Conservation (phyloP, 2,329 filamentous ascomycete species). For the Chalaropsis ovoidea region DNA sequence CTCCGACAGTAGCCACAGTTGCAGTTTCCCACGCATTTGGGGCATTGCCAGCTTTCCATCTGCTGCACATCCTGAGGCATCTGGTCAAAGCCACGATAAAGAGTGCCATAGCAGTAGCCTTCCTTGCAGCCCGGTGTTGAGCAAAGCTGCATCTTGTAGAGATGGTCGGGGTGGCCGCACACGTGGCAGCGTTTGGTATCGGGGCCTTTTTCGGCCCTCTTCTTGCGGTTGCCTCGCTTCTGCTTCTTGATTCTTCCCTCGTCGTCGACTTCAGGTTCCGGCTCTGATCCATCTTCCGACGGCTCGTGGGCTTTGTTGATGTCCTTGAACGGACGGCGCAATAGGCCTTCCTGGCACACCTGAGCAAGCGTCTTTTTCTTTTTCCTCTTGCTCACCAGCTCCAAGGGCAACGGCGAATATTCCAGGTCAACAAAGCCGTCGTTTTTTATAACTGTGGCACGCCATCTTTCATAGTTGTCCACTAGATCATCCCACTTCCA, state of each 20-base stretch:
- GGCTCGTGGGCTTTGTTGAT: slow-evolving; percentile 50
- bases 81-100: slow-evolving; percentile 85
- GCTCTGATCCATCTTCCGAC: slow-evolving; percentile 30
- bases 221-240: background rate
- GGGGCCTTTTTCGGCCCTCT: slow-evolving; percentile 23
- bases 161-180: slow-evolving; percentile 67
- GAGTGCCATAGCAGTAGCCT: slow-evolving; percentile 82
- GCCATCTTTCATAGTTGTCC: slow-evolving; percentile 72
- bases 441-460: slow-evolving; percentile 63
- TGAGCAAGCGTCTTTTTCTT: slow-evolving; percentile 76
- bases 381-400: slow-evolving; percentile 55
- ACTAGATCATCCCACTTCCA: slow-evolving; percentile 74
- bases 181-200: slow-evolving; percentile 71
- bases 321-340: slow-evolving; percentile 69
- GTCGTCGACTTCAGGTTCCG: slow-evolving; percentile 53
- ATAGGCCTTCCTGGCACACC: slow-evolving; percentile 85
- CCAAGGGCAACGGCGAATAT: slow-evolving; percentile 58
- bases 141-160: slow-evolving; percentile 78
- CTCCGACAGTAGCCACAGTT: slow-evolving; percentile 73
- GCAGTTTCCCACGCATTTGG: slow-evolving; percentile 75
- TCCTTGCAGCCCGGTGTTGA: slow-evolving; percentile 57
- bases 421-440: slow-evolving; percentile 57
- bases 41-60: slow-evolving; percentile 74
- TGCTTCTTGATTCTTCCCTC: slow-evolving; percentile 38
- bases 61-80: slow-evolving; percentile 77